phyloP scores from a whole-genome alignment of 2,329 filamentous ascomycete genomes.

The Cordyceps cateniannulata region DNA sequence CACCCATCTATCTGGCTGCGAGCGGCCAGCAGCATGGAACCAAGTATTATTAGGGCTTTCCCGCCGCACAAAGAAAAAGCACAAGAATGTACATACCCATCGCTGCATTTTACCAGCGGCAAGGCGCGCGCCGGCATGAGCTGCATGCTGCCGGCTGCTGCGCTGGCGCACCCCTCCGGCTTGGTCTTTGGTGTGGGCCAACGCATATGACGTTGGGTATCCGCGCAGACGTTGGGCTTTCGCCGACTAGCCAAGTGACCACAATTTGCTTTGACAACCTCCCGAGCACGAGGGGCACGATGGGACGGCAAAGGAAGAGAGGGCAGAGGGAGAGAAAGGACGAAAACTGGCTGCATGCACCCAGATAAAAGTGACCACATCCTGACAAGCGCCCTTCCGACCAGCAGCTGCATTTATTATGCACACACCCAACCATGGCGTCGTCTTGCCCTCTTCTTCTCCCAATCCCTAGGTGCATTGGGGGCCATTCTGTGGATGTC shows the following conservation, averaged over 20 bases:
- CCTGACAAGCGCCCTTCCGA: background rate
- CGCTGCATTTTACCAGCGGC: background rate
- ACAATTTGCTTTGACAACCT: background rate
- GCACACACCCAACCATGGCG: constrained; percentile 4
- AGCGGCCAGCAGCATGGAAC: background rate
- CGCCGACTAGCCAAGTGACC: background rate
- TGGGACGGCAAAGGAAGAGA: background rate
- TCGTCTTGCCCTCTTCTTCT: background rate
- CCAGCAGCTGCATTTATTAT: background rate
- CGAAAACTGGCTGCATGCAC: background rate
- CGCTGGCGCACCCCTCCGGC: background rate
- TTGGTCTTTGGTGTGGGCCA: background rate
- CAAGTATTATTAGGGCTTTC: constrained; percentile 2
- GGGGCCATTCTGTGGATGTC: background rate
- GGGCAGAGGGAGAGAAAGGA: background rate
- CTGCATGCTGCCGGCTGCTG: constrained; percentile 2
- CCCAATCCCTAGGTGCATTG: background rate
- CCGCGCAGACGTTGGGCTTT: constrained; percentile 5
- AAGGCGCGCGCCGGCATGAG: constrained; percentile 8
- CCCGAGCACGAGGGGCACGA: constrained; percentile 3
- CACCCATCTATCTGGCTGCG: background rate
- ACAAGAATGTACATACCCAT: background rate
- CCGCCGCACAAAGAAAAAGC: background rate
- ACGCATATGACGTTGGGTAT: constrained; percentile 9
- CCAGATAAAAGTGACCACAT: background rate